Evolutionary conservation across 78 protist genomes (phyloP).

Genomic region (Emiliania huxleyi): DNA sequence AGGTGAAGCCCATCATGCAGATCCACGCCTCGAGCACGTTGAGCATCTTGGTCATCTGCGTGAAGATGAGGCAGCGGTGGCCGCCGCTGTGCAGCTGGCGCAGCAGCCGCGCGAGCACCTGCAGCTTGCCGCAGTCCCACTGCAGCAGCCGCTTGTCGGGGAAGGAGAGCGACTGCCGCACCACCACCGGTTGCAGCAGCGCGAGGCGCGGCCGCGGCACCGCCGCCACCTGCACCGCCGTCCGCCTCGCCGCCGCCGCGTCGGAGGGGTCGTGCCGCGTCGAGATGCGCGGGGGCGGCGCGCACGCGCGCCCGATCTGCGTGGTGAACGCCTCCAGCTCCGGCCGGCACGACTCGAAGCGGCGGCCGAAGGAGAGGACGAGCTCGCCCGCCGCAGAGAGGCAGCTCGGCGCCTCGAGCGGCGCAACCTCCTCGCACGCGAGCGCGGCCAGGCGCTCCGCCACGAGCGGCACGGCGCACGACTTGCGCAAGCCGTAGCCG

Average conservation of each 20-base stretch:
- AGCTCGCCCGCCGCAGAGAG: not conserved
- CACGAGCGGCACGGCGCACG: not conserved
- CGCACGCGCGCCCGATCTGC: constrained; percentile 36
- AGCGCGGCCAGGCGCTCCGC: not conserved
- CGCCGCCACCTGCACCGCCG: not conserved
- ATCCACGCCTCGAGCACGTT: constrained; percentile 90
- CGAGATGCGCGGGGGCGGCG: not conserved
- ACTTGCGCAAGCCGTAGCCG: not conserved
- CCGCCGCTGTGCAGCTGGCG: constrained; percentile 63
- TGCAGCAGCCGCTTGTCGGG: constrained; percentile 90
- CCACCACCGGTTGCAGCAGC: constrained; percentile 12
- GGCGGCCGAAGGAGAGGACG: not conserved
- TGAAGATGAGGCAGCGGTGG: constrained; percentile 70
- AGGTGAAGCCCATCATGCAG: constrained; percentile 69
- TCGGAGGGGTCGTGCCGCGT: not conserved
- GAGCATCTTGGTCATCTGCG: constrained; percentile 81
- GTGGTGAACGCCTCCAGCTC: not conserved
- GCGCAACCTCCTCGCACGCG: not conserved
- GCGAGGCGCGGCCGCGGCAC: not conserved
- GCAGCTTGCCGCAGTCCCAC: constrained; percentile 95
- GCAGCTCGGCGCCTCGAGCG: not conserved
- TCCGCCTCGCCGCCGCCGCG: not conserved
- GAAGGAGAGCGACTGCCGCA: constrained; percentile 57
- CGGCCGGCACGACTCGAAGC: not conserved
- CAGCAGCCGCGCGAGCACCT: constrained; percentile 58